Conservation (phyloP, 352 stramenopile genomes). For the Phytophthora sp. region DNA sequence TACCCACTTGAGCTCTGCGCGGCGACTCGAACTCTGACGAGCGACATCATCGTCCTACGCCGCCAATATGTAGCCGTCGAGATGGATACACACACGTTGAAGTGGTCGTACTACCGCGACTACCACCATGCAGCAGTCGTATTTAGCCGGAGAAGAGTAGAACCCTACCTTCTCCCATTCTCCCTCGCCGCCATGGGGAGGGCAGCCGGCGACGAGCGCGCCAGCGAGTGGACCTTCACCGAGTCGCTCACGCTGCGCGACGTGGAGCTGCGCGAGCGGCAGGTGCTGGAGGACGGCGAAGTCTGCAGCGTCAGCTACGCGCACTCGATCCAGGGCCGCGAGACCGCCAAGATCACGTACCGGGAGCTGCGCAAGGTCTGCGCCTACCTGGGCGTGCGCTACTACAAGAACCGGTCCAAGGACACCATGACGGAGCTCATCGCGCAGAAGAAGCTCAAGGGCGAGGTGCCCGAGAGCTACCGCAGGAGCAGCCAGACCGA, state of each 20-base stretch:
- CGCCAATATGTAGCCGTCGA: too few species aligned
- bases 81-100: too few species aligned
- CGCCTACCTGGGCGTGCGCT: conserved; percentile 23
- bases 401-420: conserved; percentile 37
- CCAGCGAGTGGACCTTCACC: conserved; percentile 13
- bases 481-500: background rate
- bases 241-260: conserved; percentile 29
- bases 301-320: conserved; percentile 17
- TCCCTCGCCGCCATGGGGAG: conserved; percentile 1
- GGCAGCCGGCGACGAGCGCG: background rate
- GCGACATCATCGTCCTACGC: too few species aligned
- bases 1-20: too few species aligned
- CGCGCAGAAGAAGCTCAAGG: conserved; percentile 26
- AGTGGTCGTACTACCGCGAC: too few species aligned
- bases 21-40: too few species aligned
- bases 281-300: conserved; percentile 15
- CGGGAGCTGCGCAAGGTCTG: conserved; percentile 20
- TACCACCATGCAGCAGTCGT: too few species aligned
- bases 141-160: too few species aligned
- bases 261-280: conserved; percentile 19
- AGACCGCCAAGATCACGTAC: conserved; percentile 22
- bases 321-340: conserved; percentile 22
- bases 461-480: conserved; percentile 25
- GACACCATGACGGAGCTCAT: conserved; percentile 30
- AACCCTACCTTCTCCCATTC: too few species aligned